Conservation (phyloP, 2,329 filamentous ascomycete species). For the Alternaria viburni region DNA sequence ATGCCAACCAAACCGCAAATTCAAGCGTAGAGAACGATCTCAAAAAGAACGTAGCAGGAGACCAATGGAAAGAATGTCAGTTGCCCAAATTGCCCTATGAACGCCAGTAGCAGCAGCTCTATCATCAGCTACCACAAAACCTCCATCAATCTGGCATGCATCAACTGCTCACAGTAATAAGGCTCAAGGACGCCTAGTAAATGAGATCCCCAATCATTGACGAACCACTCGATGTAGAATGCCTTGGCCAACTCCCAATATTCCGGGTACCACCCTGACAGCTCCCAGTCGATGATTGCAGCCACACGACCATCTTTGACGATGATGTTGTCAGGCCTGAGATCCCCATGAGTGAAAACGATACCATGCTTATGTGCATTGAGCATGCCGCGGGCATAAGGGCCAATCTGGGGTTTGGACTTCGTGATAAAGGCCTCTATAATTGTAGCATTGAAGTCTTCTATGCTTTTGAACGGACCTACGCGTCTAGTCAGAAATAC, state of each 20-base stretch:
- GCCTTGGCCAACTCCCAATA: slow-evolving; percentile 35
- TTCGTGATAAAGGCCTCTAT: slow-evolving; percentile 16
- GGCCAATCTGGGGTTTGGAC: slow-evolving; percentile 19
- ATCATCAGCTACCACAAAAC: slow-evolving; percentile 16
- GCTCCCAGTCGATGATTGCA: slow-evolving; percentile 30
- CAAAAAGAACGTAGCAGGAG: no score
- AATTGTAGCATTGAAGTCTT: slow-evolving; percentile 24
- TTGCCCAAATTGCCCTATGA: no score
- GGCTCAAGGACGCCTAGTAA: slow-evolving; percentile 22
- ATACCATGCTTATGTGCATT: slow-evolving; percentile 24
- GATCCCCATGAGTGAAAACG: slow-evolving; percentile 35
- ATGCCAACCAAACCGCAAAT: no score
- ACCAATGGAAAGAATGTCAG: no score
- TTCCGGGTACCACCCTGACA: slow-evolving; percentile 30
- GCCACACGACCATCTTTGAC: slow-evolving; percentile 21
- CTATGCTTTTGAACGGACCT: slow-evolving; percentile 24
- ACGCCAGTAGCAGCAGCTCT: background rate
- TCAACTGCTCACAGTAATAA: slow-evolving; percentile 23
- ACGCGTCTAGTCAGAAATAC: slow-evolving; percentile 14
- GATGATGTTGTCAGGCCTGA: slow-evolving; percentile 26
- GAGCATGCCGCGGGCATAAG: slow-evolving; percentile 22
- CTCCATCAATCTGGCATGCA: slow-evolving; percentile 16
- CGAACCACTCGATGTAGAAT: slow-evolving; percentile 26
- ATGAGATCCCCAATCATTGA: slow-evolving; percentile 14
- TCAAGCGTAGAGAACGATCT: no score